Evolutionary conservation across 78 protist species (phyloP).

Genomic region (Dictyostelium purpureum): DNA sequence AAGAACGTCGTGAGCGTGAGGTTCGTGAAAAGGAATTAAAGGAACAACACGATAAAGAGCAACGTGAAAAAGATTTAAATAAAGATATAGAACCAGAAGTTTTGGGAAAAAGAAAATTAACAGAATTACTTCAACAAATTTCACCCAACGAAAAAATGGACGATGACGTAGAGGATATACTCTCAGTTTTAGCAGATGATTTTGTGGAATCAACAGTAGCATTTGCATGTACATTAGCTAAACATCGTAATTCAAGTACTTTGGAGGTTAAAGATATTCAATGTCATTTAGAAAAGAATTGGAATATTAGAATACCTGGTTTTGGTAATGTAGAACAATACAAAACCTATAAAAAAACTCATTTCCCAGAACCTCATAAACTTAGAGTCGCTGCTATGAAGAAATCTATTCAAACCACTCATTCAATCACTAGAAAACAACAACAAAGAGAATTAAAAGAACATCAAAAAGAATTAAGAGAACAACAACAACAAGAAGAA

Average conservation of each 20-base stretch:
- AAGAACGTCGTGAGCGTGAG: conserved; percentile 43
- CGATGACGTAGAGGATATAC: conserved; percentile 67
- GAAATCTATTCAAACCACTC: conserved; percentile 15
- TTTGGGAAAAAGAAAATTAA: conserved; percentile 57
- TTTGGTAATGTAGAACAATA: conserved; percentile 48
- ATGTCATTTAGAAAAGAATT: conserved; percentile 81
- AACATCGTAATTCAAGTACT: conserved; percentile 77
- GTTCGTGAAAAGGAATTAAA: not conserved
- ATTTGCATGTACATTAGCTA: conserved; percentile 84
- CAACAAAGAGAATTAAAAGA: not conserved
- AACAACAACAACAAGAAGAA: conserved; percentile 41
- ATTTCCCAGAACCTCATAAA: conserved; percentile 52
- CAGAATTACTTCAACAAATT: conserved; percentile 44
- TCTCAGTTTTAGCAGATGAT: conserved; percentile 87
- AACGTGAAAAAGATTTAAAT: conserved; percentile 8
- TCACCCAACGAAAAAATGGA: conserved; percentile 69
- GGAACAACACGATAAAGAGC: conserved; percentile 17
- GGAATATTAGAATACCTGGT: conserved; percentile 84
- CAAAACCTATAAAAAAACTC: conserved; percentile 37
- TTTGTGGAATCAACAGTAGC: conserved; percentile 81
- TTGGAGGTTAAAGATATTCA: conserved; percentile 88
- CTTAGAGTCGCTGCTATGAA: conserved; percentile 34
- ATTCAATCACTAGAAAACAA: not conserved
- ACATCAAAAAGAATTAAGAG: conserved; percentile 20
- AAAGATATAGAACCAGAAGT: conserved; percentile 27